phyloP scores from a whole-genome alignment of 2,329 filamentous ascomycete species.

The Chaetothyriales sp. region DNA sequence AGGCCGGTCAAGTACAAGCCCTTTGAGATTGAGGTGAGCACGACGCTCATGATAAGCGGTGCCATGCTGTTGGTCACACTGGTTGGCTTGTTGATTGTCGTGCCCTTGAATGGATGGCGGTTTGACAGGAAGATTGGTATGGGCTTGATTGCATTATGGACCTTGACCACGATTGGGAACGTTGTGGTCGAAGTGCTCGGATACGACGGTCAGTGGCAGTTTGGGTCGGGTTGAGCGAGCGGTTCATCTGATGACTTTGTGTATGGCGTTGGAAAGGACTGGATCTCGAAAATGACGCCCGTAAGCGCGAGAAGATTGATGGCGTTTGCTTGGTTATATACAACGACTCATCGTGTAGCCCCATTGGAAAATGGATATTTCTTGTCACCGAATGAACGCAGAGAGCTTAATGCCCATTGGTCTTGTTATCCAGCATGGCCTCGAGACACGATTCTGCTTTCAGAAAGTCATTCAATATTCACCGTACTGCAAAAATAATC shows the following conservation, averaged over 20 bases:
- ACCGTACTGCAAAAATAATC: no score
- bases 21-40: slow-evolving; percentile 72
- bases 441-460: no score
- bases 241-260: not conserved
- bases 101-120: slow-evolving; percentile 75
- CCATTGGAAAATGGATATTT: not conserved
- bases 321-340: not conserved
- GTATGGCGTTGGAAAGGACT: not conserved
- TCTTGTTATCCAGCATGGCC: no score
- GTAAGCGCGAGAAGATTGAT: not conserved
- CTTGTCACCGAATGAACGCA: not conserved
- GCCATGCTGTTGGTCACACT: slow-evolving; percentile 73
- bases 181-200: slow-evolving; percentile 57
- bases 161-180: slow-evolving; percentile 64
- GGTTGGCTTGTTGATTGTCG: slow-evolving; percentile 59
- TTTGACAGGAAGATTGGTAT: slow-evolving; percentile 73
- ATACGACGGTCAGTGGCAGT: slow-evolving; percentile 9
- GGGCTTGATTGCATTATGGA: slow-evolving; percentile 68
- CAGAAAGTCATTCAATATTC: no score
- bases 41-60: slow-evolving; percentile 71
- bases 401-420: no score
- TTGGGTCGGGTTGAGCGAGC: not conserved
- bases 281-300: not conserved
- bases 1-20: slow-evolving; percentile 53
- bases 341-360: not conserved